Evolutionary conservation across 768 basidiomycete species (phyloP), one percentile per base, ranked within the genome.

Genomic region (Pleurotus pulmonarius): DNA sequence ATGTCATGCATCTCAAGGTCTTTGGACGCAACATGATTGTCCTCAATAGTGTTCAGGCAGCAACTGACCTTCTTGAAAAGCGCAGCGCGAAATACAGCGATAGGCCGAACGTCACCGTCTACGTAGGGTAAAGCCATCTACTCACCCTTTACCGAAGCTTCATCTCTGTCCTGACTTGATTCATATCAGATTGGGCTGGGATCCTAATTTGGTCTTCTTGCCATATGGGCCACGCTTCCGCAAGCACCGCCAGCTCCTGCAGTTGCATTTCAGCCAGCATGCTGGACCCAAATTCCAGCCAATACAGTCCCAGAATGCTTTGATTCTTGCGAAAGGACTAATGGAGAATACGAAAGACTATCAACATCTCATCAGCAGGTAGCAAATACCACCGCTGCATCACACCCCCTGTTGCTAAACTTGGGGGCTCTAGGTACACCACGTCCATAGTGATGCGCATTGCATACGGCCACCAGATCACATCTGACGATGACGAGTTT

Each of bases 291-390:
- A 62, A 5, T 69, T 70, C 57, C 56, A 59, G 9, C 59, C 61
- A 12, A 60, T 70, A 20, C 65, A 70, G 46, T 64, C 69, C 44
- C 45, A 55, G 24, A 69, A 73, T 60, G 73, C 70, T 1, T 62
- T 59, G 12, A 57, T 63, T 12, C 69, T 77, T 41, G 59, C 70
- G 18, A 25, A 60, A 25, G 68, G 67, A 22, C 46, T 76, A 4
- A 56, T 70, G 39, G 49, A 58, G 44, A 24, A 57, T 13, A 70
- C 71, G 2, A 56, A 63, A 1, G 54, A 57, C 37, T 49, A 63
- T 4, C 41, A 18, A 40, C 49, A 34, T 7, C 11, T 56, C 18
- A n/a, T 40, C 45, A 18, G 25, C 34, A 20, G 20, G 13, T 41
- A 16, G 39, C 47, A 39, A n/a, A 20, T 45, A 9, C 1, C 25